A percentile compares a stretch with the other conserved stretches of the same genome.
phyloP scores from a whole-genome alignment of 352 stramenopile genomes.

The Phytopythium cucurbitacearum region DNA sequence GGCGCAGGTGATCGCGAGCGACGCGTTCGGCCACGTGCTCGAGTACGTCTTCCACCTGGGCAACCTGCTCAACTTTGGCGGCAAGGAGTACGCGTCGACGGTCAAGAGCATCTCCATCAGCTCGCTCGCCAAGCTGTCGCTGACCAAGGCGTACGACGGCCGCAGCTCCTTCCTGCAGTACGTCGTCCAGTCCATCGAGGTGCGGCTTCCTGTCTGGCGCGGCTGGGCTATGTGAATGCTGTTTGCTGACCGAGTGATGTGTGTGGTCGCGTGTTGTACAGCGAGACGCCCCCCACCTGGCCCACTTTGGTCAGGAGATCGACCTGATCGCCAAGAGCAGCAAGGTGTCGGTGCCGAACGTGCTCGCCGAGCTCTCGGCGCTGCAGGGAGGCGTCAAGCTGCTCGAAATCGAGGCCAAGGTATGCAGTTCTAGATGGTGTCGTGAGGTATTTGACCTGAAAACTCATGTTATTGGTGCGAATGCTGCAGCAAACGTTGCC shows the following conservation, averaged over 20 bases:
- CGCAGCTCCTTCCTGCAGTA: constrained; percentile 77
- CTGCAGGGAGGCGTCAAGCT: constrained; percentile 54
- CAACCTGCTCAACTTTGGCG: constrained; percentile 67
- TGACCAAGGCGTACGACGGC: constrained; percentile 76
- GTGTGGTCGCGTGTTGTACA: constrained; percentile 11
- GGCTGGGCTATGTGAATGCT: not conserved
- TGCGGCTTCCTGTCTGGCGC: constrained; percentile 9
- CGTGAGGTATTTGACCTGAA: not conserved
- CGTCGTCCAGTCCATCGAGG: constrained; percentile 69
- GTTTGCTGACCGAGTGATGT: constrained; percentile 2
- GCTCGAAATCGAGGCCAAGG: constrained; percentile 52
- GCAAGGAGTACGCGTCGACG: constrained; percentile 33
- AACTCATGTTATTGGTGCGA: not conserved
- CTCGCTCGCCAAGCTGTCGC: constrained; percentile 72
- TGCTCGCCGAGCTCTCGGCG: constrained; percentile 51
- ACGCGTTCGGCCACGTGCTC: constrained; percentile 54
- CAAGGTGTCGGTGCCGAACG: constrained; percentile 55
- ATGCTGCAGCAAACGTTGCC: not conserved
- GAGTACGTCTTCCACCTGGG: constrained; percentile 70
- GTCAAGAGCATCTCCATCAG: constrained; percentile 71
- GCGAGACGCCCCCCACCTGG: constrained; percentile 60
- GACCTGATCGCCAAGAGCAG: constrained; percentile 56
- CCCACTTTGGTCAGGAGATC: constrained; percentile 57
- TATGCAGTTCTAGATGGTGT: not conserved
- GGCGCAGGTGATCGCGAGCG: constrained; percentile 65